Conservation (phyloP, 805 yeast genomes). For the Jamesozyma piceae region DNA sequence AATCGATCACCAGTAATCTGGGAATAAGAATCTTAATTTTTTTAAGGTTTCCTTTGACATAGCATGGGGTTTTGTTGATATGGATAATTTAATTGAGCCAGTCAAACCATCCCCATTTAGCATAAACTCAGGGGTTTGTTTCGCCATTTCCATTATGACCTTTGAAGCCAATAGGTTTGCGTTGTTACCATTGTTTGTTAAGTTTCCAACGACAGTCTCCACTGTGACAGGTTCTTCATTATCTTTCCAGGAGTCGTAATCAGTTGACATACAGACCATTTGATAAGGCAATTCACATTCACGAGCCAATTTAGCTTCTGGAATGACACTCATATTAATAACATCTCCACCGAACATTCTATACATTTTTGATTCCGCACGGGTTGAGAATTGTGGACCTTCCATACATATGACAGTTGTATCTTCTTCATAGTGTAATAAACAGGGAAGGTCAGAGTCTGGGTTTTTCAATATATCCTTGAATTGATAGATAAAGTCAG, state of each 20-base stretch:
- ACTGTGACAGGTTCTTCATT: conserved; percentile 94
- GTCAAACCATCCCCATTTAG: conserved; percentile 59
- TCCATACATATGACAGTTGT: conserved; percentile 92
- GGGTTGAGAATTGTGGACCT: conserved; percentile 95
- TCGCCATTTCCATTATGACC: conserved; percentile 58
- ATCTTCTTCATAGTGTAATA: conserved; percentile 61
- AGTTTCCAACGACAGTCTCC: conserved; percentile 89
- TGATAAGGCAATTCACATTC: conserved; percentile 96
- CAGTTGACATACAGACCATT: conserved; percentile 98
- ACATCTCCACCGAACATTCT: conserved; percentile 85
- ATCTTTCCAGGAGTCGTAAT: conserved; percentile 97
- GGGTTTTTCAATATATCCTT: conserved; percentile 49
- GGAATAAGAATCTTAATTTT: conserved; percentile 80
- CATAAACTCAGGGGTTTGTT: conserved; percentile 44
- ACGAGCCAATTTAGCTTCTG: conserved; percentile 94
- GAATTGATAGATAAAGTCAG: conserved; percentile 51
- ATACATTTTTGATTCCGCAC: conserved; percentile 91
- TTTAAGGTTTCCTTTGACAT: conserved; percentile 63
- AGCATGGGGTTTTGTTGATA: conserved; percentile 67
- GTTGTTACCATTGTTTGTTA: conserved; percentile 77
- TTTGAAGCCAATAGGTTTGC: conserved; percentile 71
- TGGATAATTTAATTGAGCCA: conserved; percentile 73
- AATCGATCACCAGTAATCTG: conserved; percentile 69
- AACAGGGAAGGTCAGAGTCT: conserved; percentile 48
- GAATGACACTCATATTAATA: conserved; percentile 92